phyloP scores from a whole-genome alignment of 2,329 filamentous ascomycete genomes.

The Dactylellina drechsleri region DNA sequence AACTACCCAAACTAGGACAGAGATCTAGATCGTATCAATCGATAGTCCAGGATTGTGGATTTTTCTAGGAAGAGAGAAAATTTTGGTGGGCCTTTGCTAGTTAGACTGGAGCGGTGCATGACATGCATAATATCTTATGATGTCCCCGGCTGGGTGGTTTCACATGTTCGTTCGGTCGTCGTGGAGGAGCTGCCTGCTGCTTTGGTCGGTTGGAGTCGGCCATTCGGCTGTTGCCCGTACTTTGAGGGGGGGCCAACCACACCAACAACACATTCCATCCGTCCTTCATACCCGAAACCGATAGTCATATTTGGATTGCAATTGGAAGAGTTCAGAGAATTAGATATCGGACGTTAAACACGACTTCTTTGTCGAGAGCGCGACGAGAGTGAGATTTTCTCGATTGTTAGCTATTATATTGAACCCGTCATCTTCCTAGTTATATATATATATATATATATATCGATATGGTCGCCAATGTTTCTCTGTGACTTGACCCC shows the following conservation, averaged over 20 bases:
- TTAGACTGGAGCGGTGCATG: too few relatives aligned
- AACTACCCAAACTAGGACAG: too few relatives aligned
- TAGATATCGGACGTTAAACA: too few relatives aligned
- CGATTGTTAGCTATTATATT: too few relatives aligned
- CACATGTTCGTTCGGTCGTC: slow-evolving; percentile 34
- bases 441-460: too few relatives aligned
- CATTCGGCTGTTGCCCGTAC: slow-evolving; percentile 16
- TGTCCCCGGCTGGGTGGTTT: slow-evolving; percentile 29
- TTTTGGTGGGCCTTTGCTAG: neutral
- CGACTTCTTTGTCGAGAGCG: too few relatives aligned
- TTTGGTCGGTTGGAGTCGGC: slow-evolving; percentile 49
- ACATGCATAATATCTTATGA: slow-evolving; percentile 10
- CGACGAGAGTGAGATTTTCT: too few relatives aligned
- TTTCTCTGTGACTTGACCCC: too few relatives aligned
- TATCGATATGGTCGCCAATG: too few relatives aligned
- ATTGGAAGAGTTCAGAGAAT: too few relatives aligned
- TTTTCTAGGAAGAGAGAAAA: slow-evolving; percentile 10
- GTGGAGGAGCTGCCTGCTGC: slow-evolving; percentile 9
- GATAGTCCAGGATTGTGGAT: neutral
- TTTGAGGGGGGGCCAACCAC: slow-evolving; percentile 26
- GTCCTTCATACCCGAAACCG: slow-evolving; percentile 1
- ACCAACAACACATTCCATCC: neutral
- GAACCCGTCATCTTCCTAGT: too few relatives aligned
- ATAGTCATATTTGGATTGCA: neutral
- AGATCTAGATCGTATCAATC: neutral